A percentile compares a stretch with the other conserved stretches of the same genome.
phyloP scores from a whole-genome alignment of 352 stramenopile genomes.

The Phytopythium kandeliae region DNA sequence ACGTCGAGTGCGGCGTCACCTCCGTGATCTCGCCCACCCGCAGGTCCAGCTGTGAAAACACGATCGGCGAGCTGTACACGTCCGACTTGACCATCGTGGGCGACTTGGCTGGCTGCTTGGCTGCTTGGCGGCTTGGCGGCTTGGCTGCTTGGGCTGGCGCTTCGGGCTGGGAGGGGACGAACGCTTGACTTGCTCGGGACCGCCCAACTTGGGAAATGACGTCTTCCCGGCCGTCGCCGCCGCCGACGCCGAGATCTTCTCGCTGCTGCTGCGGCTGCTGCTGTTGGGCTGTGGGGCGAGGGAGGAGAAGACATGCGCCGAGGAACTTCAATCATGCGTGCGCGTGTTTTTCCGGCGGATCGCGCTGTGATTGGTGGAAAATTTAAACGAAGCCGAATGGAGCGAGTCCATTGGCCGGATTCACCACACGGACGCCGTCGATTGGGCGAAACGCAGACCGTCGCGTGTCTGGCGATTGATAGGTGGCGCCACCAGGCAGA shows the following conservation, averaged over 20 bases:
- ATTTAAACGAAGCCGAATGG: not conserved
- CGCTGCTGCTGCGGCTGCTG: no score
- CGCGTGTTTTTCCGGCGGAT: constrained; percentile 8
- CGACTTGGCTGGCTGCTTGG: no score
- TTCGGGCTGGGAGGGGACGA: constrained; percentile 10
- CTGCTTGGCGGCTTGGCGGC: not conserved
- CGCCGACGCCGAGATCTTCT: no score
- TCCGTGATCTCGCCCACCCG: constrained; percentile 68
- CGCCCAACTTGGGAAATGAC: constrained; percentile 51
- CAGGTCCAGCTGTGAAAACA: constrained; percentile 64
- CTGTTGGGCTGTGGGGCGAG: not conserved
- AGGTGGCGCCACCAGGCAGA: constrained; percentile 3
- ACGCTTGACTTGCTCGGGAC: constrained; percentile 32
- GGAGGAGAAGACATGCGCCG: constrained; percentile 19
- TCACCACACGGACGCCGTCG: no score
- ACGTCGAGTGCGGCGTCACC: constrained; percentile 57
- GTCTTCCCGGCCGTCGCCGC: not conserved
- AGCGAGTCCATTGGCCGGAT: not conserved
- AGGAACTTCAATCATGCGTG: constrained; percentile 24
- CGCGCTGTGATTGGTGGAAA: constrained; percentile 5
- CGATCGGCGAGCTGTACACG: constrained; percentile 68
- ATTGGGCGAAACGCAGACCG: constrained; percentile 1
- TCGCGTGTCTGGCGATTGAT: constrained; percentile 5
- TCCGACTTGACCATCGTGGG: constrained; percentile 66
- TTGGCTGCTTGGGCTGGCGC: not conserved